phyloP scores from a whole-genome alignment of 768 basidiomycete species.

The Peribolospora kevripleyi region DNA sequence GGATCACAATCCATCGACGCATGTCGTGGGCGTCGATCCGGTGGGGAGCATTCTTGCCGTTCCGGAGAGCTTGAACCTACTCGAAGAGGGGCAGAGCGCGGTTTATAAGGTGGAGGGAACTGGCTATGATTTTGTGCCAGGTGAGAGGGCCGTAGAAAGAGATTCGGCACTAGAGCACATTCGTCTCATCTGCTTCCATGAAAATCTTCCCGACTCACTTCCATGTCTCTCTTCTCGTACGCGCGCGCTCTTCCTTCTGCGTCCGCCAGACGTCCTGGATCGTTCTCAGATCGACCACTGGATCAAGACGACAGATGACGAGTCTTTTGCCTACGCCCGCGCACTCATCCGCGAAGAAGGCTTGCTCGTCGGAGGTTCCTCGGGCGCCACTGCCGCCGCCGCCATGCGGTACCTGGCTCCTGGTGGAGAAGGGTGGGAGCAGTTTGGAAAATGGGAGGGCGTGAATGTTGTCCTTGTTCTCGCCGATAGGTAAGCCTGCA shows the following conservation, averaged over 20 bases:
- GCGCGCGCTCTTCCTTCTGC: not conserved
- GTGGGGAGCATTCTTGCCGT: slow-evolving; percentile 73
- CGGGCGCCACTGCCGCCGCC: slow-evolving; percentile 61
- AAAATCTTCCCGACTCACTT: not conserved
- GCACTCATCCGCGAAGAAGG: slow-evolving; percentile 61
- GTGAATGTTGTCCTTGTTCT: slow-evolving; percentile 71
- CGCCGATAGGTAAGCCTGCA: slow-evolving; percentile 53
- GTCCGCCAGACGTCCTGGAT: slow-evolving; percentile 54
- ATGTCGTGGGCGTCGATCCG: slow-evolving; percentile 75
- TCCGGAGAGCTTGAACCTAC: slow-evolving; percentile 38
- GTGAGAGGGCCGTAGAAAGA: not conserved
- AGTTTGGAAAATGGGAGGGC: slow-evolving; percentile 39
- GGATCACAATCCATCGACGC: slow-evolving; percentile 41
- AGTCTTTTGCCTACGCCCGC: slow-evolving; percentile 51
- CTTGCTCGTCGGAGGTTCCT: slow-evolving; percentile 76
- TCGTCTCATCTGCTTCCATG: no score
- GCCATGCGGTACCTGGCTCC: slow-evolving; percentile 47
- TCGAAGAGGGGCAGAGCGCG: slow-evolving; percentile 23
- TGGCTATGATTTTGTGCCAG: slow-evolving; percentile 26
- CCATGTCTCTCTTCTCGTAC: not conserved
- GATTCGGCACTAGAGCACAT: no score
- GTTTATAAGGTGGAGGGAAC: slow-evolving; percentile 82
- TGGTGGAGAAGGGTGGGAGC: slow-evolving; percentile 35
- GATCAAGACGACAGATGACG: slow-evolving; percentile 65
- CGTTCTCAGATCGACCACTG: slow-evolving; percentile 38